Evolutionary conservation across 208 protist species (phyloP).

Genomic region (Crithidia sp.): DNA sequence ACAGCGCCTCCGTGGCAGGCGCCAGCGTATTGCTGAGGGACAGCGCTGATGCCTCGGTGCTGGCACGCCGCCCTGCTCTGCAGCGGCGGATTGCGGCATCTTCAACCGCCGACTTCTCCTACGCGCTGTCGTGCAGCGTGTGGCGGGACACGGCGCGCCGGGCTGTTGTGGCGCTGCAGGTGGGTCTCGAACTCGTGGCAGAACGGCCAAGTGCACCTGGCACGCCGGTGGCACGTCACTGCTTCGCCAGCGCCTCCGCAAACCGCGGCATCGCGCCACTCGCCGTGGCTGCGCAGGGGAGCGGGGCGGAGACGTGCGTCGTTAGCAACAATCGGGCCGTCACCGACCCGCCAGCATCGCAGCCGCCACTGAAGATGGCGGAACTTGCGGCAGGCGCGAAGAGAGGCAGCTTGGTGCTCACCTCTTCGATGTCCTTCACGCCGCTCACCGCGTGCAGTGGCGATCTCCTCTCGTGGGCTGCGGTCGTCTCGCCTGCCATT

Average conservation of each 20-base stretch:
- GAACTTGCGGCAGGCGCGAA: background rate
- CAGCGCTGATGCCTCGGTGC: no score
- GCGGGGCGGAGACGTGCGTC: no score
- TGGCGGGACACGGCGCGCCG: background rate
- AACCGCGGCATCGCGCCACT: background rate
- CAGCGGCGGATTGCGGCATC: no score
- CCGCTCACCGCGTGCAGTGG: conserved; percentile 3
- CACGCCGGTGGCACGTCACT: background rate
- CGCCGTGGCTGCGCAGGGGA: background rate
- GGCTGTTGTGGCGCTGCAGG: background rate
- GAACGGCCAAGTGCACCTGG: background rate
- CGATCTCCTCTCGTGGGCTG: conserved; percentile 10
- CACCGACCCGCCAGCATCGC: no score
- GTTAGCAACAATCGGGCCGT: no score
- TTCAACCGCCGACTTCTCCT: background rate
- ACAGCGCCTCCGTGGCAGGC: background rate
- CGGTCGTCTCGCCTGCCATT: conserved; percentile 19
- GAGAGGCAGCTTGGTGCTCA: background rate
- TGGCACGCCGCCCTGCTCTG: no score
- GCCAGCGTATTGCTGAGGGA: no score
- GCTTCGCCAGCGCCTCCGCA: background rate
- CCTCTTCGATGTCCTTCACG: background rate
- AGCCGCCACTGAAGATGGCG: background rate
- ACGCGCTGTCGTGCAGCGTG: background rate
- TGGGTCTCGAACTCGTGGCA: conserved; percentile 2